These are phyloP conservation scores for Adansonia grandidieri DNA, from an alignment of 441 rosid species.

Conservation along the genomic window DNA sequence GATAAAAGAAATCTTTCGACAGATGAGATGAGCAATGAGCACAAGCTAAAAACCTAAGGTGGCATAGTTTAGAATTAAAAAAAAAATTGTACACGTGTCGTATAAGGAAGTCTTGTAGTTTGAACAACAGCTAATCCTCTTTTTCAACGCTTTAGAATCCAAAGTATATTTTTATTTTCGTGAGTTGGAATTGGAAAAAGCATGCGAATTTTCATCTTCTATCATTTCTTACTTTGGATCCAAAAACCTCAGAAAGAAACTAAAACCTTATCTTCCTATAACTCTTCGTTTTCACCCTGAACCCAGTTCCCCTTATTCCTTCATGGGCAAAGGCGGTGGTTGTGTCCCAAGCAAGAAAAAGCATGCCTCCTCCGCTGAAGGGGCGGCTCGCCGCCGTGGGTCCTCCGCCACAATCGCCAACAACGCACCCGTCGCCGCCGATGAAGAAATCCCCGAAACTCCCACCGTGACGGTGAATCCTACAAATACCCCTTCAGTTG, in stretches of 20 bases:
- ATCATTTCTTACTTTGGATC: not conserved
- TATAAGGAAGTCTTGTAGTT: not conserved
- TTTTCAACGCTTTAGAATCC: not conserved
- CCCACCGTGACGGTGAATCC: conserved; percentile 24
- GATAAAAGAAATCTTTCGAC: no score
- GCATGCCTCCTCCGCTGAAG: conserved; percentile 44
- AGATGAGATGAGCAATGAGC: no score
- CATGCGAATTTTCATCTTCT: conserved; percentile 2
- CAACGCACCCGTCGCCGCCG: conserved; percentile 47
- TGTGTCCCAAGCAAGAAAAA: conserved; percentile 95
- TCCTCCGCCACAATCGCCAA: conserved; percentile 19
- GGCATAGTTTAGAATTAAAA: no score
- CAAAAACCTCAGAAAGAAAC: not conserved
- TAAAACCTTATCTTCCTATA: not conserved
- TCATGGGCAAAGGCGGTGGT: conserved; percentile 96
- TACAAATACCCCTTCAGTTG: conserved; percentile 14
- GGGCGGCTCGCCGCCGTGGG: conserved; percentile 33
- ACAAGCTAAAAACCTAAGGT: no score
- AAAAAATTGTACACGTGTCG: not conserved
- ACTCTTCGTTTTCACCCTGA: no score
- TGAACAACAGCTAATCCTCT: not conserved
- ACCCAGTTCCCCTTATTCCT: conserved; percentile 12
- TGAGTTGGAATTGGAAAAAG: not conserved
- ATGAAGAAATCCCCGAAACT: conserved; percentile 36
- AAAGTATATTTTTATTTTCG: not conserved